These are phyloP conservation scores for Calamus simplicifolius DNA, from an alignment of 176 grass and related monocot genomes.

Conservation along the genomic window DNA sequence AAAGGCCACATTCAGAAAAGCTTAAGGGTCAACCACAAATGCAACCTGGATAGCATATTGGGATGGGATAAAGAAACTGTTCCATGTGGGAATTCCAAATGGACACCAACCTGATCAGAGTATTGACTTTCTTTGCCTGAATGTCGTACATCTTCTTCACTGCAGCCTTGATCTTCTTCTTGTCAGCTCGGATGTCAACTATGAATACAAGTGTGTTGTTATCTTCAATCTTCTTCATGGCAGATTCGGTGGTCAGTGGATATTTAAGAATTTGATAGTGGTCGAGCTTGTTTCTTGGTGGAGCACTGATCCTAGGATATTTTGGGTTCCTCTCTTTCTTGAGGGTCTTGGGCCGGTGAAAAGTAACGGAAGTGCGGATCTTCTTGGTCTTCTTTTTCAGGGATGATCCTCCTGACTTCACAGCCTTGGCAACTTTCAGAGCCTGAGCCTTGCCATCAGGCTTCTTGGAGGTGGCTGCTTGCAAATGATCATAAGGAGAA, in stretches of 20 bases:
- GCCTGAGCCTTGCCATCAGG: not conserved
- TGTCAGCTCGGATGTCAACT: slow-evolving; percentile 7
- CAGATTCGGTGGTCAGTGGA: slow-evolving; percentile 13
- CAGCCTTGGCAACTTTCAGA: slow-evolving; percentile 4
- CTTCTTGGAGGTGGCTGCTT: no score
- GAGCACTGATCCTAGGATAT: slow-evolving; percentile 10
- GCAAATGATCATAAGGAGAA: no score
- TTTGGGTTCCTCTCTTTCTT: slow-evolving; percentile 5
- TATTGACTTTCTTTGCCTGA: slow-evolving; percentile 15
- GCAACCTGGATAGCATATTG: no score
- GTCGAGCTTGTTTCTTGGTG: slow-evolving; percentile 8
- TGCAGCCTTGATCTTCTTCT: slow-evolving; percentile 10
- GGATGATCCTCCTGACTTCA: not conserved
- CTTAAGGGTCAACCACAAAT: no score
- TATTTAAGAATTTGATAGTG: slow-evolving; percentile 5
- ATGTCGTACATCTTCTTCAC: slow-evolving; percentile 13
- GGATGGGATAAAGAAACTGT: no score
- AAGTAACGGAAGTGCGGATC: slow-evolving; percentile 6
- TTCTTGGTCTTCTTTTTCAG: slow-evolving; percentile 2
- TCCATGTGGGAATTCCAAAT: no score
- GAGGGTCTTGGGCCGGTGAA: slow-evolving; percentile 5
- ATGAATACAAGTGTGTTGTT: slow-evolving; percentile 12
- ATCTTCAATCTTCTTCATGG: slow-evolving; percentile 14
- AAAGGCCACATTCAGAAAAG: no score
- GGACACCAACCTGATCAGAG: not conserved